Evolutionary conservation across 148 eudicot genomes (phyloP), one percentile per base, ranked within the genome.

Genomic region (Vaccinium myrtillus): DNA sequence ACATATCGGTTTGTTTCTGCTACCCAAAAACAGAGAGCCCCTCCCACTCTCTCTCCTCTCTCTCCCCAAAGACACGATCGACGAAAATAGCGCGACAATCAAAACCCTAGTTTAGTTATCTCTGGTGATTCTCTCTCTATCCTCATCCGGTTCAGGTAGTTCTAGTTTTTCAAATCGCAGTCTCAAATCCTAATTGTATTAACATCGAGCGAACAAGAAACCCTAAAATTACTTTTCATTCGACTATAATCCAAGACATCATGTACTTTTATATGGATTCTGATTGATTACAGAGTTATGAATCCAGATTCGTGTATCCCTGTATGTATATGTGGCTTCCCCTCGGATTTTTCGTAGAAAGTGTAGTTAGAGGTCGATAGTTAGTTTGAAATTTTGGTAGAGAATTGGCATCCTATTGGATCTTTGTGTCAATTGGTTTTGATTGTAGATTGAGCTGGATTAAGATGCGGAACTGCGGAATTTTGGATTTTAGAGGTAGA

Each of bases 61-160:
- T 30, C 32, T 49, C 16, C n/a, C 36, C 13, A 5, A 18, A 78
- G 6, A 78, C 43, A 27, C 46, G 81, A 78, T 78, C 81, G 61
- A 30, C 53, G 39, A 25, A 7, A 78, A 13, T 78, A 53, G 63
- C 21, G 32, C 6, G 15, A 30, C 14, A 12, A 78, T 78, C 81
- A 54, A 78, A 54, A 76, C 32, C 79, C 36, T 76, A 50, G 27
- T 76, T 75, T 48, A 48, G 55, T 12, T 16, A 1, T 76, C 78
- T 49, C 32, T 23, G 56, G 16, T 36, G 61, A 55, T 75, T 43
- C 8, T 76, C 58, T 16, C 56, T 78, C n/a, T 32, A 1, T 74
- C 19, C 78, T 32, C 69, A 23, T 78, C 83, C 75, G 84, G 82
- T 85, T 76, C 84, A 81, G 84, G 81, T 81, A 81, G 86, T 36